These are phyloP conservation scores for Kregervanrija fluxuum DNA, from an alignment of 805 yeast species.

Conservation along the genomic window DNA sequence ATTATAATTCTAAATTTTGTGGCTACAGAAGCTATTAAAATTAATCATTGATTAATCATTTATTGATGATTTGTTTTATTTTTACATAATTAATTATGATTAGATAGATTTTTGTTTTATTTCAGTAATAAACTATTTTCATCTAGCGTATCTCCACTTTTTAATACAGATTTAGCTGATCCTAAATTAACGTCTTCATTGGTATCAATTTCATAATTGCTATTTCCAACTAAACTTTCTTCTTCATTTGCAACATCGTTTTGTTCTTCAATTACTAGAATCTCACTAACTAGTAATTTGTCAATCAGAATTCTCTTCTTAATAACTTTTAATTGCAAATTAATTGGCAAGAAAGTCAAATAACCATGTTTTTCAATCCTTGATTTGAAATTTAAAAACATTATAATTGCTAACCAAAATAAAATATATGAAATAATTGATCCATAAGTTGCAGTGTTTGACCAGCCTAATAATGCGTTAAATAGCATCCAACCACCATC, in stretches of 20 bases:
- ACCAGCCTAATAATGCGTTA: constrained; percentile 90
- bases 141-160: too few species aligned
- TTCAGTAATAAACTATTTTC: too few species aligned
- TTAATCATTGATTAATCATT: too few species aligned
- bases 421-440: constrained; percentile 65
- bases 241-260: background rate
- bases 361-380: constrained; percentile 52
- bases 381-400: constrained; percentile 33
- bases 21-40: too few species aligned
- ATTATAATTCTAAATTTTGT: too few species aligned
- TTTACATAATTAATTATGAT: too few species aligned
- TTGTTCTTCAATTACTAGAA: background rate
- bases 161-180: too few species aligned
- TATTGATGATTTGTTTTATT: too few species aligned
- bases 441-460: constrained; percentile 87
- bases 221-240: too few species aligned
- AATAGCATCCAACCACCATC: constrained; percentile 91
- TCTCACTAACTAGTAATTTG: constrained; percentile 20
- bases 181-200: too few species aligned
- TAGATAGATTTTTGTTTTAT: too few species aligned
- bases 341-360: constrained; percentile 54
- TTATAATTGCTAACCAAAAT: constrained; percentile 58
- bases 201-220: too few species aligned
- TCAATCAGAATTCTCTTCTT: constrained; percentile 30
- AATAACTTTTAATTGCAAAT: constrained; percentile 51